phyloP scores from a whole-genome alignment of 805 yeast species.

The Ogataea nonfermentans region DNA sequence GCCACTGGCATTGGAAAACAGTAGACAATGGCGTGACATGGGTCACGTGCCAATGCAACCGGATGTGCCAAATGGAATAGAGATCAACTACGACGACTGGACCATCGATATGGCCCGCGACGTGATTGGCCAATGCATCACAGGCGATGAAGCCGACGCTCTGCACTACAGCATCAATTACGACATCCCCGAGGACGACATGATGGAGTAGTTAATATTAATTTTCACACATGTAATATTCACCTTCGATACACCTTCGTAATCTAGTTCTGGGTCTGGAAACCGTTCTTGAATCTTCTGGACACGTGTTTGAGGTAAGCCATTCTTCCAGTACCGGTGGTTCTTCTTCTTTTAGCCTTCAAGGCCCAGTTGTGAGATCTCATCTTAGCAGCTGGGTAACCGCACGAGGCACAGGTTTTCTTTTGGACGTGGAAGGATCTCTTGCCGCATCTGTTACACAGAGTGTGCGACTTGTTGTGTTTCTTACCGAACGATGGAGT shows the following conservation, averaged over 20 bases:
- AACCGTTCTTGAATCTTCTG: constrained; percentile 98
- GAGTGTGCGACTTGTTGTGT: constrained; percentile 99
- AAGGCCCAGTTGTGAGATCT: constrained; percentile 99
- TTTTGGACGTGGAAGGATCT: constrained; percentile 99
- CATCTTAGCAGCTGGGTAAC: constrained; percentile 99
- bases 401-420: constrained; percentile 98
- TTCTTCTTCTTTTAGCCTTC: constrained; percentile 99
- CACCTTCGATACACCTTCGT: constrained; percentile 11
- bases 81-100: constrained; percentile 58
- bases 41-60: constrained; percentile 25
- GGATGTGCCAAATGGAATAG: constrained; percentile 52
- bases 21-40: constrained; percentile 22
- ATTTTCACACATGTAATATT: constrained; percentile 15
- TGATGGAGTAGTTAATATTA: constrained; percentile 16
- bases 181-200: constrained; percentile 27
- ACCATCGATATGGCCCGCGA: constrained; percentile 69
- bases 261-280: constrained; percentile 62
- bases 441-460: constrained; percentile 98
- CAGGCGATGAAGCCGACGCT: constrained; percentile 78
- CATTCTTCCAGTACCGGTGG: constrained; percentile 99
- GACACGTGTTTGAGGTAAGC: constrained; percentile 94
- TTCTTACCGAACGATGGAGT: constrained; percentile 99
- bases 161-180: constrained; percentile 64
- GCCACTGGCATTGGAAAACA: constrained; percentile 24
- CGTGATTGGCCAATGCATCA: constrained; percentile 62